Conservation (phyloP, 2,329 filamentous ascomycete species). For the Xylaria polymorpha region DNA sequence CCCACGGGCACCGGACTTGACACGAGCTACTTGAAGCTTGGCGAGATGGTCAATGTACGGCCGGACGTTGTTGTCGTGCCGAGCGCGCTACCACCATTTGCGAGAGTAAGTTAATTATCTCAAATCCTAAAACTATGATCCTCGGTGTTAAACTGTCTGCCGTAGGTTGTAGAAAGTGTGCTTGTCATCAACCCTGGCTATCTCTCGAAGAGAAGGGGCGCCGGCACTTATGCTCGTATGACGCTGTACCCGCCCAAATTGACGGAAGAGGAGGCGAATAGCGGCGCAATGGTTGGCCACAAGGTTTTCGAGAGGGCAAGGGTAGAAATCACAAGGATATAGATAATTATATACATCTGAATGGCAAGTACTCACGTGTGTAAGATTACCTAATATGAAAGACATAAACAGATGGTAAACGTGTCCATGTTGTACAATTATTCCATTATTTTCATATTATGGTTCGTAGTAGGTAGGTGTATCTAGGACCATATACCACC, state of each 20-base stretch:
- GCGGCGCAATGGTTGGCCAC: conserved; percentile 72
- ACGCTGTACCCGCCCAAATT: conserved; percentile 74
- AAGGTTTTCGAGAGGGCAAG: conserved; percentile 83
- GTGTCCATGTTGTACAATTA: conserved; percentile 38
- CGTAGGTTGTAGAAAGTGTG: conserved; percentile 88
- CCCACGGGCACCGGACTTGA: conserved; percentile 84
- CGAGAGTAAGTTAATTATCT: conserved; percentile 71
- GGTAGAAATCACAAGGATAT: conserved; percentile 88
- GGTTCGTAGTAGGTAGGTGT: neutral
- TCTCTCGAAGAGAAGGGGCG: conserved; percentile 83
- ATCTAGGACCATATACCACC: conserved; percentile 10
- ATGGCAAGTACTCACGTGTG: conserved; percentile 1
- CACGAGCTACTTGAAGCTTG: conserved; percentile 84
- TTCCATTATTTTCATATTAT: conserved; percentile 34
- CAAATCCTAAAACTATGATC: conserved; percentile 23
- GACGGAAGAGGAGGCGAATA: conserved; percentile 67
- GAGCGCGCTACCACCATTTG: conserved; percentile 85
- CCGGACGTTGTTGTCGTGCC: conserved; percentile 89
- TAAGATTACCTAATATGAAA: conserved; percentile 5
- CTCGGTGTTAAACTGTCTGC: conserved; percentile 9
- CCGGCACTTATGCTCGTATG: conserved; percentile 88
- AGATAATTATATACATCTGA: conserved; percentile 33
- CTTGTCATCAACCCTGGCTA: conserved; percentile 91
- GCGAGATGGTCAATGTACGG: conserved; percentile 87
- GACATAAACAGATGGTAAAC: neutral